Evolutionary conservation across 495 filamentous ascomycete species (phyloP).

Genomic region (Daldinia vernicosa): DNA sequence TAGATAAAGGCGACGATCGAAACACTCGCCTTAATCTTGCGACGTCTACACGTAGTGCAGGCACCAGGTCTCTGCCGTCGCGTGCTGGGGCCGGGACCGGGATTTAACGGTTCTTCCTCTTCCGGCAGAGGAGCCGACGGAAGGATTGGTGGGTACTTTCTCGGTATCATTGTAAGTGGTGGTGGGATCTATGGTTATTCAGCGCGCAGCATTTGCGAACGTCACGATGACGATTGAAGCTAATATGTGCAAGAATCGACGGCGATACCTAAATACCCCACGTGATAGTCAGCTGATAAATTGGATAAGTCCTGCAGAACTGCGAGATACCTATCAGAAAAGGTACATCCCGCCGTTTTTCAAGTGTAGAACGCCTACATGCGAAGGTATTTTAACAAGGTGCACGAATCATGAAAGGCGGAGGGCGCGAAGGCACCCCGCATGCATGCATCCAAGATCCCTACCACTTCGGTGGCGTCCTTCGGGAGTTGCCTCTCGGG

Average conservation of each 20-base stretch:
- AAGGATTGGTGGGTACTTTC: conserved; percentile 26
- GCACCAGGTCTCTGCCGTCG: conserved; percentile 17
- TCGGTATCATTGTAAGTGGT: conserved; percentile 2
- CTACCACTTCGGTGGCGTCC: background rate
- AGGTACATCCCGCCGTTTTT: no score
- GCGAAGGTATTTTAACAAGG: background rate
- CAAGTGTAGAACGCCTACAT: no score
- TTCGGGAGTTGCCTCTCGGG: background rate
- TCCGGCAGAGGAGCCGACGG: conserved; percentile 11
- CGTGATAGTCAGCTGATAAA: background rate
- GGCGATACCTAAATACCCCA: background rate
- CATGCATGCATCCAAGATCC: background rate
- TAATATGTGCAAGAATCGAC: background rate
- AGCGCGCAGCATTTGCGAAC: background rate
- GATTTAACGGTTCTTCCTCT: background rate
- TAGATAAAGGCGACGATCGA: background rate
- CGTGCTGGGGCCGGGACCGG: background rate
- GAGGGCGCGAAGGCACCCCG: background rate
- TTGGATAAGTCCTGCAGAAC: no score
- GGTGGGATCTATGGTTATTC: background rate
- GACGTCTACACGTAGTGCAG: conserved; percentile 17
- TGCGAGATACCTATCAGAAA: no score
- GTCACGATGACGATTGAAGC: background rate
- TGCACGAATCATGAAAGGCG: background rate
- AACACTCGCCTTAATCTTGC: conserved; percentile 23